Evolutionary conservation across 345 rosid genomes (phyloP).

Genomic region (Corymbia maculata): DNA sequence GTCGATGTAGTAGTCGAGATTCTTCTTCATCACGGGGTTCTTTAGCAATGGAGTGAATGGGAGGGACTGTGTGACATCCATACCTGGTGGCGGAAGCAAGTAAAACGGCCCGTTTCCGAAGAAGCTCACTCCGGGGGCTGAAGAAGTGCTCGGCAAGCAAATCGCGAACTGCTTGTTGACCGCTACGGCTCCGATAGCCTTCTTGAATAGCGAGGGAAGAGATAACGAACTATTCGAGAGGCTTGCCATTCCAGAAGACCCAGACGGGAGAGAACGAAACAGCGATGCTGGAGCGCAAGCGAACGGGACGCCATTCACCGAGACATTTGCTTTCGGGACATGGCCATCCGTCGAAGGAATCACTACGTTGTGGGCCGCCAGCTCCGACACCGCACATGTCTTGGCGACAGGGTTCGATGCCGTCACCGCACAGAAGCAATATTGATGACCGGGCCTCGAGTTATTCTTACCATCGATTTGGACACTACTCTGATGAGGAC

Average conservation of each 20-base stretch:
- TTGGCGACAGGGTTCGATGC: slow-evolving; percentile 15
- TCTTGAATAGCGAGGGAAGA: slow-evolving; percentile 9
- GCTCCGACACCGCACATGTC: slow-evolving; percentile 2
- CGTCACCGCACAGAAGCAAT: slow-evolving; percentile 13
- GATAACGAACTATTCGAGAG: slow-evolving; percentile 12
- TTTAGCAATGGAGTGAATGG: slow-evolving; percentile 8
- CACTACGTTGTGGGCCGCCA: not conserved
- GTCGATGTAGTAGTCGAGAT: slow-evolving; percentile 4
- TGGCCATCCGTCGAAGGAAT: slow-evolving; percentile 11
- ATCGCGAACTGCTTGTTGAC: slow-evolving; percentile 14
- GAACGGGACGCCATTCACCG: not conserved
- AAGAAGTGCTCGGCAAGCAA: slow-evolving; percentile 18
- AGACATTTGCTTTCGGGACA: not conserved
- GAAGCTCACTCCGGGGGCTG: slow-evolving; percentile 11
- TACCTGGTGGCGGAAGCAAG: slow-evolving; percentile 1
- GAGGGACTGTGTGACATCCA: slow-evolving; percentile 11
- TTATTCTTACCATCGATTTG: not conserved
- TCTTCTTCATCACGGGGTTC: not conserved
- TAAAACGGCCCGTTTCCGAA: slow-evolving; percentile 21
- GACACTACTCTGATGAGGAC: not conserved
- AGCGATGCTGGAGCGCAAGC: slow-evolving; percentile 14
- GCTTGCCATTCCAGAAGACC: slow-evolving; percentile 15
- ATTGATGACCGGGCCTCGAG: not conserved
- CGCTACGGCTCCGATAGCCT: not conserved
- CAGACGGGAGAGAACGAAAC: slow-evolving; percentile 11